phyloP scores from a whole-genome alignment of 2,329 filamentous ascomycete species.

The Madurella fahalii region DNA sequence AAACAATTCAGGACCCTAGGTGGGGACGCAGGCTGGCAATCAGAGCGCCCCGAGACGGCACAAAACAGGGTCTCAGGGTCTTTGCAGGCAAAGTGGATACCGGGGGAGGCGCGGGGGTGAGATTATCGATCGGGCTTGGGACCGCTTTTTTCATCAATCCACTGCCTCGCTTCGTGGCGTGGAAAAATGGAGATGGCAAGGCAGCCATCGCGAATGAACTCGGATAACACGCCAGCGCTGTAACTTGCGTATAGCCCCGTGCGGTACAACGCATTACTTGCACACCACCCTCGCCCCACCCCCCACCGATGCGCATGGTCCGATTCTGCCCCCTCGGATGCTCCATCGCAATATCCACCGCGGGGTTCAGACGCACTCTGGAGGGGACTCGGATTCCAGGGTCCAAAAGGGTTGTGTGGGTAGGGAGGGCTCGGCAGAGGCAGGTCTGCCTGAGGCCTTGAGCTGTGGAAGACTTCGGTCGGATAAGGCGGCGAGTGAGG shows the following conservation, averaged over 20 bases:
- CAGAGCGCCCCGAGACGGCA: conserved; percentile 2
- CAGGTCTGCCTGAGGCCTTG: neutral
- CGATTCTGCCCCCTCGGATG: neutral
- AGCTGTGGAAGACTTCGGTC: conserved; percentile 1
- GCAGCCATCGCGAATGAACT: conserved; percentile 1
- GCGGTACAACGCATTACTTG: neutral
- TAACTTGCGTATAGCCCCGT: neutral
- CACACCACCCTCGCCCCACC: conserved; percentile 7
- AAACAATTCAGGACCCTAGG: conserved; percentile 3
- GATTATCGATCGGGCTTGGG: neutral
- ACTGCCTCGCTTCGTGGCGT: neutral
- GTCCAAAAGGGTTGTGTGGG: neutral
- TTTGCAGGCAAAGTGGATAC: conserved; percentile 10
- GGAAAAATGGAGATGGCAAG: neutral
- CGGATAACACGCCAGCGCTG: neutral
- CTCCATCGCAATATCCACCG: conserved; percentile 7
- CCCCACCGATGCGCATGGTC: neutral
- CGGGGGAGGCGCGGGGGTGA: conserved; percentile 1
- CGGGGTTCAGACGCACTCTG: neutral
- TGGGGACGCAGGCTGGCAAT: conserved; percentile 7
- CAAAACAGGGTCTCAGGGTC: conserved; percentile 14
- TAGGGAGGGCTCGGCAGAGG: too few species aligned
- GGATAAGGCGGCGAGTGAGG: conserved; percentile 4
- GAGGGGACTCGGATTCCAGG: neutral
- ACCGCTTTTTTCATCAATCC: conserved; percentile 1